A percentile compares a stretch with the other conserved stretches of the same genome.
phyloP scores from a whole-genome alignment of 2,329 filamentous ascomycete genomes.

The Calycina marina region DNA sequence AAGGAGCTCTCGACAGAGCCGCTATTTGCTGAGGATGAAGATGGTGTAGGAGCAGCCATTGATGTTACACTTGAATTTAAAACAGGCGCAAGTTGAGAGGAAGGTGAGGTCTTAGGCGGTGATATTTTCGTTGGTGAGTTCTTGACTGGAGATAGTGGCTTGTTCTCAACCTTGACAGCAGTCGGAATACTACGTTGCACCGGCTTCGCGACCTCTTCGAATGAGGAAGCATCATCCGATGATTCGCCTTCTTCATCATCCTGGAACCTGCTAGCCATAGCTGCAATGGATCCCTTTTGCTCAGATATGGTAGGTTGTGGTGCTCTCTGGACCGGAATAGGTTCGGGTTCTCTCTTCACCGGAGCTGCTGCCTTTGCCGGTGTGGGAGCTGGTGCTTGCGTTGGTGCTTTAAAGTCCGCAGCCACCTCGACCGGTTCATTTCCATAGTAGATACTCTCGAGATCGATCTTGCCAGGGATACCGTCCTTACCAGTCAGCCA shows the following conservation, averaged over 20 bases:
- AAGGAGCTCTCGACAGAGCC: conserved; percentile 49
- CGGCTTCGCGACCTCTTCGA: conserved; percentile 73
- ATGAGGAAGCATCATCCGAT: conserved; percentile 50
- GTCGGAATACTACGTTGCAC: conserved; percentile 38
- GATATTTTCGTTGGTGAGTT: conserved; percentile 15
- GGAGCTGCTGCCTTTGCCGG: conserved; percentile 28
- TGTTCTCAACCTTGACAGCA: conserved; percentile 26
- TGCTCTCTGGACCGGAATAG: conserved; percentile 31
- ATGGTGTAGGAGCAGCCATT: conserved; percentile 20
- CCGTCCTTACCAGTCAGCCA: conserved; percentile 80
- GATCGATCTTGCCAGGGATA: conserved; percentile 79
- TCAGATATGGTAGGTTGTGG: conserved; percentile 62
- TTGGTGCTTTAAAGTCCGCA: conserved; percentile 48
- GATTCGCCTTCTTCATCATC: conserved; percentile 53
- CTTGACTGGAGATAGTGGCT: conserved; percentile 30
- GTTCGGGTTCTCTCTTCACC: conserved; percentile 36
- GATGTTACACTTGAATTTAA: conserved; percentile 18
- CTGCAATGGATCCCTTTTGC: conserved; percentile 75
- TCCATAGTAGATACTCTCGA: conserved; percentile 84
- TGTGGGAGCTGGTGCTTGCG: conserved; percentile 29
- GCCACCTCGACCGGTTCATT: conserved; percentile 64
- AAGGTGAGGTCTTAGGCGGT: conserved; percentile 20
- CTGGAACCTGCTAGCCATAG: conserved; percentile 74
- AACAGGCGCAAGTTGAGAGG: conserved; percentile 12
- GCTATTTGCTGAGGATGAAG: conserved; percentile 18